phyloP scores from a whole-genome alignment of 108 stramenopile species.

The Skeletonema costatum region DNA sequence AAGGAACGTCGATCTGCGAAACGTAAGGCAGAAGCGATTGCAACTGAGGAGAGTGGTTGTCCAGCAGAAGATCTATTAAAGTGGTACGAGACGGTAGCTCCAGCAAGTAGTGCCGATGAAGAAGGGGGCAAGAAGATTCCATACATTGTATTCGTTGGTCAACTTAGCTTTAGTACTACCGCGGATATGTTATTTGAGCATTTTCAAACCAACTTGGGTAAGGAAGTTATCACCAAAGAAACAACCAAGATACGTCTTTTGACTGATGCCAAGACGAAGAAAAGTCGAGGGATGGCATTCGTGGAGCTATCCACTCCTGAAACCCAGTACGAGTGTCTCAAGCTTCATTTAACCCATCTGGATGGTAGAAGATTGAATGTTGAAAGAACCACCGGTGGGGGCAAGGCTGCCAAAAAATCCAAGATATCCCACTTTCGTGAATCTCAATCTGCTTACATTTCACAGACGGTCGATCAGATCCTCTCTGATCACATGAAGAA shows the following conservation, averaged over 20 bases:
- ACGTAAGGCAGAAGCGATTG: slow-evolving; percentile 78
- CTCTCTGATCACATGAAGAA: slow-evolving; percentile 65
- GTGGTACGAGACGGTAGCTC: slow-evolving; percentile 26
- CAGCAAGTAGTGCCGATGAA: slow-evolving; percentile 4
- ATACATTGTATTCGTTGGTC: slow-evolving; percentile 92
- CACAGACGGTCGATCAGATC: slow-evolving; percentile 79
- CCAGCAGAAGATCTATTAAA: not conserved
- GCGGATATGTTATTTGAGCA: slow-evolving; percentile 68
- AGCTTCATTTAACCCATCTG: slow-evolving; percentile 88
- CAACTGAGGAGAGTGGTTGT: slow-evolving; percentile 58
- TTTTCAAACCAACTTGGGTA: slow-evolving; percentile 61
- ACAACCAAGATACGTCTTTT: slow-evolving; percentile 78
- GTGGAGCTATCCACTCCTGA: slow-evolving; percentile 78
- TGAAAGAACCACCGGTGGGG: slow-evolving; percentile 79
- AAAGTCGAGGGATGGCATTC: slow-evolving; percentile 90
- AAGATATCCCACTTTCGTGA: slow-evolving; percentile 68
- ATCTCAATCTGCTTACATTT: slow-evolving; percentile 83
- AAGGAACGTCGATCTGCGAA: slow-evolving; percentile 80
- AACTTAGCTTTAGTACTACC: slow-evolving; percentile 86
- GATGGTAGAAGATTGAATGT: slow-evolving; percentile 93
- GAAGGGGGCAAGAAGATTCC: slow-evolving; percentile 44
- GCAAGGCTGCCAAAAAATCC: slow-evolving; percentile 63
- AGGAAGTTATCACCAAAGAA: slow-evolving; percentile 38
- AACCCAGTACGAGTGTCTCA: slow-evolving; percentile 80
- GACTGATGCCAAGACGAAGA: slow-evolving; percentile 75